Evolutionary conservation across 208 protist genomes (phyloP), one percentile per base, ranked within the genome.

Genomic region (Naegleria gruberi): DNA sequence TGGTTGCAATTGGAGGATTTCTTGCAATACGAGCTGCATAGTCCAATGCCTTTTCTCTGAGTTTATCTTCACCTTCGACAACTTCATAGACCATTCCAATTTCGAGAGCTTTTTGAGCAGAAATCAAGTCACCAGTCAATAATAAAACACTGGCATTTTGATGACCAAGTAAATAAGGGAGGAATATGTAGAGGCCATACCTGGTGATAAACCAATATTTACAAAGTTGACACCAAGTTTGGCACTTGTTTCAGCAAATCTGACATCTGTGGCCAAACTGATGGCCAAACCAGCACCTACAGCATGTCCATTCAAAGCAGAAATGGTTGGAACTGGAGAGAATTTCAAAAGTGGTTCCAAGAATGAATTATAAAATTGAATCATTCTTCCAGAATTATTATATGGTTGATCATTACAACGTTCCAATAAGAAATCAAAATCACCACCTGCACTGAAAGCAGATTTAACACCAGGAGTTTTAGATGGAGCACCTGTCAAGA

Each of bases 261-360:
- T 89, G 4, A 96, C 74, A 90, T 96, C 94, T 43, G 90, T 90
- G 34, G 94, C 93, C 44, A 95, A 46, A 19, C 94, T 89, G 10
- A 96, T 46, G 86, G 93, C 95, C 0, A 94, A 82, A 42, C 94
- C 94, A 17, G 94, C 94, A 83, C 94, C 94, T 46, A 96, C 90
- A 0, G 94, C 94, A 55, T 74, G 57, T 40, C 94, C 94, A 85
- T 95, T 95, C 10, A 94, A 90, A 37, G 93, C 93, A n/a, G 37
- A 19, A 83, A 83, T 10, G 19, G 77, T 83, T 37, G 77, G 77
- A 19, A 83, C 37, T n/a, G 12, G 65, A 77, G 26, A 77, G 1
- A 77, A 30, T 37, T 37, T 77, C 30, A 83, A 83, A 19, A 83
- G 44, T 19, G n/a, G n/a, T 6, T n/a, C 44, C n/a, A 44, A 44